Base-by-base conservation (phyloP, 257 asterid genomes). In the Linderniella brevidens region DNA sequence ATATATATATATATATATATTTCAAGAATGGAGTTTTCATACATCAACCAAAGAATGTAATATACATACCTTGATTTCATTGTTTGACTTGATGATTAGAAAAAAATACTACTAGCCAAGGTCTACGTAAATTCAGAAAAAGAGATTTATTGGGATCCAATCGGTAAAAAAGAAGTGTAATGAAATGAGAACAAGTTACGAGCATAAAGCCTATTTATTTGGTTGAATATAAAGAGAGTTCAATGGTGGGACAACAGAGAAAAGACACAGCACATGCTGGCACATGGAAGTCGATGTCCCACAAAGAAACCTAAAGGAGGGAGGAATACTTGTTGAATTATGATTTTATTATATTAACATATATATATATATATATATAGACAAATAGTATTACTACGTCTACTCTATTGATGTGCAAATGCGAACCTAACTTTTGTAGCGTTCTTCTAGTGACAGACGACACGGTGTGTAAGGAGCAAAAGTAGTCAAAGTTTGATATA, bases 251-350 rank as follows among this genome's bases (percentile, higher is more conserved):
- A 58, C 78, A 51, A 52, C 58, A 14, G 50, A 73, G 68, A 76
- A 59, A 66, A 71, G 77, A 84, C 95, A 75, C 63, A 63, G 71
- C 95, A 84, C 95, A 80, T 84, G 95, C 75, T 8, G 65, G 80
- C 93, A 84, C 95, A 84, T 84, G 95, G 71, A 71, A 68, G 12
- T 57, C 48, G 43, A 68, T 67, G 92, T 76, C 79, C 92, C 94
- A 59, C 86, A 64, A 58, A 64, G 64, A 62, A 70, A 60, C 74
- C 86, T 78, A 63, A 63, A 45, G 43, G 50, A 13, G 43, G 52
- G 55, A n/a, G n/a, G n/a, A n/a, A n/a, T n/a, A n/a, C n/a, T 48
- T 47, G 41, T 54, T 61, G 55, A 51, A 54, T 25, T 25, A 2
- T 25, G 3, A 25, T 6, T 25, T 25, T 25, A 2, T 25, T 25